Conservation (phyloP, 2,329 filamentous ascomycete species). For the Penicillium sp. region DNA sequence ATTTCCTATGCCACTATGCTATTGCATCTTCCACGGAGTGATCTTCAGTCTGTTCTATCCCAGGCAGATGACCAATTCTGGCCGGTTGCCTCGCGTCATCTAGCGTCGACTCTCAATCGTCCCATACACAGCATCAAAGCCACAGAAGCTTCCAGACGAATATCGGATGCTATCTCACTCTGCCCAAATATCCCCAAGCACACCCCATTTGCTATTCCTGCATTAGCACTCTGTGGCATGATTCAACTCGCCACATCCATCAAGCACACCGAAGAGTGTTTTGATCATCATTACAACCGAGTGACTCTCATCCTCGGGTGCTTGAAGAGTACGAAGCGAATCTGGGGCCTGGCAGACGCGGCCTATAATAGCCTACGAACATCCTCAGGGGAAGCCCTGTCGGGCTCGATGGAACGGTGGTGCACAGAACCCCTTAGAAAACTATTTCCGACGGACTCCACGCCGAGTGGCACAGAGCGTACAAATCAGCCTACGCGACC, state of each 20-base stretch:
- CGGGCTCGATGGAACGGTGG: slow-evolving; percentile 28
- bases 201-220: slow-evolving; percentile 31
- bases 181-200: slow-evolving; percentile 31
- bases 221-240: slow-evolving; percentile 31
- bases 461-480: slow-evolving; percentile 18
- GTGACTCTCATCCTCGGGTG: slow-evolving; percentile 35
- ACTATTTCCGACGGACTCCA: slow-evolving; percentile 19
- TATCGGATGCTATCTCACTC: slow-evolving; percentile 33
- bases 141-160: slow-evolving; percentile 32
- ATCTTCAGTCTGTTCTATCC: slow-evolving; percentile 46
- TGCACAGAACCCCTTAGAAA: slow-evolving; percentile 25
- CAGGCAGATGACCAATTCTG: slow-evolving; percentile 26
- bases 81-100: slow-evolving; percentile 23
- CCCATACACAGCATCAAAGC: slow-evolving; percentile 36
- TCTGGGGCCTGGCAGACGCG: slow-evolving; percentile 29
- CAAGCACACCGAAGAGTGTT: slow-evolving; percentile 35
- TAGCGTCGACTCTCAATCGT: slow-evolving; percentile 32
- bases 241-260: slow-evolving; percentile 33
- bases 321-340: slow-evolving; percentile 30
- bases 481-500: slow-evolving; percentile 13
- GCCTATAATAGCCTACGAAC: slow-evolving; percentile 27
- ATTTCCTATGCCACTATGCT: slow-evolving; percentile 56
- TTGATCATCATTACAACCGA: slow-evolving; percentile 38
- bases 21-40: slow-evolving; percentile 71
- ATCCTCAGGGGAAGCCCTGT: slow-evolving; percentile 28